A percentile compares a stretch with the other conserved stretches of the same genome.
These are phyloP conservation scores for Pinus tabuliformis DNA, from an alignment of 75 land plant species.

Conservation along the genomic window DNA sequence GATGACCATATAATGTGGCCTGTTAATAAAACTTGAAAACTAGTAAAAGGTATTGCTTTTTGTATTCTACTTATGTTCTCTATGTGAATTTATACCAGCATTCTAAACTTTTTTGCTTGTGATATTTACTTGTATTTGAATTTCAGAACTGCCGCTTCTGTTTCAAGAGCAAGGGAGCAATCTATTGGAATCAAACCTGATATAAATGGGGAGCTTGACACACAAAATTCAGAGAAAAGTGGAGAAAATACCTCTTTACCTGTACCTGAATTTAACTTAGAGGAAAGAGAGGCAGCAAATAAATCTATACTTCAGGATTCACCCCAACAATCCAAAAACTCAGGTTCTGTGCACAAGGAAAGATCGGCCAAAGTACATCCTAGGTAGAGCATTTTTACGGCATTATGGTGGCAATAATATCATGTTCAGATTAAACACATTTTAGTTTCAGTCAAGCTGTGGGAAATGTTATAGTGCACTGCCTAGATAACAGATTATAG, in stretches of 20 bases:
- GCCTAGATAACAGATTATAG: background rate
- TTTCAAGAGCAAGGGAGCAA: conserved; percentile 12
- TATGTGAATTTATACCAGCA: too few species aligned
- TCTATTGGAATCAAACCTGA: background rate
- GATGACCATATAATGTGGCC: too few species aligned
- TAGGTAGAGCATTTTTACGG: conserved; percentile 1
- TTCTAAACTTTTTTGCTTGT: background rate
- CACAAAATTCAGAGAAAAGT: background rate
- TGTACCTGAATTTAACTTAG: background rate
- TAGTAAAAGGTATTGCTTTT: too few species aligned
- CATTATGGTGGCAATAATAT: background rate
- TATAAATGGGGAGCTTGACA: background rate
- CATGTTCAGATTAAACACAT: background rate
- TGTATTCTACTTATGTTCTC: too few species aligned
- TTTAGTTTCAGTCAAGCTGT: background rate
- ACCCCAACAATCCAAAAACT: background rate
- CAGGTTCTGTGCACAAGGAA: background rate
- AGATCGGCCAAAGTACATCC: background rate
- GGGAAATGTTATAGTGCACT: background rate
- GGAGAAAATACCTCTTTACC: background rate
- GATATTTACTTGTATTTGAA: background rate
- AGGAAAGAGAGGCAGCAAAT: background rate
- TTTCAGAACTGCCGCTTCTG: conserved; percentile 1
- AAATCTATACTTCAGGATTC: background rate
- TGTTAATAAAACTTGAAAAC: too few species aligned